Base-by-base conservation (phyloP, 768 basidiomycete genomes). In the Trametes maxima region DNA sequence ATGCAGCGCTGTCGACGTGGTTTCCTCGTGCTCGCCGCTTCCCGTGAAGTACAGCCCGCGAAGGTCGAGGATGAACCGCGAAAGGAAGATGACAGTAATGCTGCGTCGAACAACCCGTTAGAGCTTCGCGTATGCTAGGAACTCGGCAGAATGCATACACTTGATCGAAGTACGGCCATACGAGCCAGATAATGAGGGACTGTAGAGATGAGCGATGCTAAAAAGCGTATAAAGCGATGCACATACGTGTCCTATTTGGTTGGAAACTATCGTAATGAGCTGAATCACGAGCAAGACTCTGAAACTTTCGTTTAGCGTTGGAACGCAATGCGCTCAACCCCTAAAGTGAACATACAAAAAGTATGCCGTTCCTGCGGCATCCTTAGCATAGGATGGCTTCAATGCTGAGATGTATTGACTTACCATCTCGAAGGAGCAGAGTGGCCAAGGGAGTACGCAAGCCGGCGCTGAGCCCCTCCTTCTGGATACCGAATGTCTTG, bases 301-400 rank as follows among this genome's bases (percentile, higher is more conserved):
- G n/a, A 1, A 35, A 12, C 39, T 40, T 13, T 13, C 10, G 19
- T 13, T 24, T 19, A 25, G 10, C 40, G 16, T 21, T 7, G 35
- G 7, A 22, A 11, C 24, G 36, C 13, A 11, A n/a, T n/a, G n/a
- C n/a, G n/a, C n/a, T n/a, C n/a, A n/a, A n/a, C n/a, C n/a, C n/a
- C n/a, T n/a, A n/a, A n/a, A n/a, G n/a, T n/a, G n/a, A n/a, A 40
- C 60, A 17, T 37, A 64, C 63, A 59, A 7, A 35, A 64, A 64
- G 49, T 64, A 64, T 5, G 52, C 54, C 19, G 63, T 64, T 6
- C 63, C 63, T 64, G 17, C 6, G 16, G 7, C 22, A 28, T 16
- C 7, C 3, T 13, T 17, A 10, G 13, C 12, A 21, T 10, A 1
- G 7, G 2, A 19, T 7, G 17, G 4, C 11, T n/a, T n/a, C n/a